Base-by-base conservation (phyloP, 371 early-diverging fungal species). In the Syncephalastrum contaminatum region DNA sequence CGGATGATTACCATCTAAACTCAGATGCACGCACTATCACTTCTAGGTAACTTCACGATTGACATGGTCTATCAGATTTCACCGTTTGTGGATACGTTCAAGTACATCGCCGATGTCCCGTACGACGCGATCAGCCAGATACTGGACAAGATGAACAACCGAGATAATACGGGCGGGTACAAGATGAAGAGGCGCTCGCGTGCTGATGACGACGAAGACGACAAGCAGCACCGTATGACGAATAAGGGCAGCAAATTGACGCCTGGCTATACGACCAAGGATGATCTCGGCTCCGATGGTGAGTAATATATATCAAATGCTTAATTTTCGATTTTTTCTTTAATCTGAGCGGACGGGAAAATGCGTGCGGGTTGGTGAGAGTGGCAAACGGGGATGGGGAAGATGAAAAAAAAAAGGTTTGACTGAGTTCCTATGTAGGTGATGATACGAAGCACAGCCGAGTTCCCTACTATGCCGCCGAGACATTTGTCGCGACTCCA, bases 81-180 rank as follows among this genome's bases (percentile, higher is more conserved):
- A 4, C 84, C 83, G 19, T 83, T 83, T 59, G 66, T 62, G 8
- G 67, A 82, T 59, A 48, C 58, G 13, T 80, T 80, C 66, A 59
- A 61, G 39, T 67, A 63, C 43, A 58, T 78, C 19, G 53, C 70
- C 19, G 62, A 50, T 39, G 66, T 77, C 14, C 80, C 82, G 4
- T 60, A 56, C 46, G 64, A 59, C 42, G 64, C 60, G 48, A 69
- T 58, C 30, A 41, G 43, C 5, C 39, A 63, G 53, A n/a, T 69
- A 10, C 57, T 88, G 68, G 77, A 77, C 57, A 77, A 73, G 13
- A 55, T 90, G 42, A 80, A 81, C 54, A 73, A 75, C 39, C 81
- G 77, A 44, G 75, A 82, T 50, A 83, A 86, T 5, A 30, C 36
- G 7, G 36, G 36, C 36, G 36, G 36, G 10, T 30, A 30, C 36